These are phyloP conservation scores for Papilionanthe hybrid DNA, from an alignment of 116 monocot genomes.

Conservation along the genomic window DNA sequence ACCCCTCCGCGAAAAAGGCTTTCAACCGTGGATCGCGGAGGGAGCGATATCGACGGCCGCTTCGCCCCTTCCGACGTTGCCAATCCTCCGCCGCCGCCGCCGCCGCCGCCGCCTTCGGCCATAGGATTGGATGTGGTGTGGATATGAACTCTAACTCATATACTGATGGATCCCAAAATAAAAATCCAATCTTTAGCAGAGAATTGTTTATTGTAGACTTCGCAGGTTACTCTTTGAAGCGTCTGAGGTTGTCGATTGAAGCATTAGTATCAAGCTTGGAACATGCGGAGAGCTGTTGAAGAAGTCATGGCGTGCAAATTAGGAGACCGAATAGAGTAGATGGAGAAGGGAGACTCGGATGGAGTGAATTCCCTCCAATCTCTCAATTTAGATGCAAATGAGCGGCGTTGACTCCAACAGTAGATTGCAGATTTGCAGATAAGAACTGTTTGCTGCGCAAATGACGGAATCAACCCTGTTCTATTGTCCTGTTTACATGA, in stretches of 20 bases:
- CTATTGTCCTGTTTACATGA: background rate
- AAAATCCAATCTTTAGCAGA: background rate
- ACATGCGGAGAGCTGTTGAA: background rate
- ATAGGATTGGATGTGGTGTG: constrained; percentile 1
- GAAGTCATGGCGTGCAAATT: background rate
- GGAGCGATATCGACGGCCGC: constrained; percentile 44
- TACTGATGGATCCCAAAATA: background rate
- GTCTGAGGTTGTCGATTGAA: background rate
- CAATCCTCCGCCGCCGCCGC: background rate
- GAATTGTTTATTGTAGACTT: background rate
- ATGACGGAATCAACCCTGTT: background rate
- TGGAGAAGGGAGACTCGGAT: background rate
- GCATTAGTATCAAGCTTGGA: background rate
- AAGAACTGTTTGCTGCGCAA: background rate
- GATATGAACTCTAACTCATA: background rate
- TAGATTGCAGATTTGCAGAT: background rate
- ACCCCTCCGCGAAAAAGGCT: constrained; percentile 25
- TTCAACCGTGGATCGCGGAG: constrained; percentile 34
- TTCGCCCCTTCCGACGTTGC: constrained; percentile 9
- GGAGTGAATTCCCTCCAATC: constrained; percentile 12
- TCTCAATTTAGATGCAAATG: constrained; percentile 1
- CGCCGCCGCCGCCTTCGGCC: background rate
- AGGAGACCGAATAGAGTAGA: background rate
- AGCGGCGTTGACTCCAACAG: constrained; percentile 7
- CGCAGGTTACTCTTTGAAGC: background rate